These are phyloP conservation scores for Orbilia blumenaviensis DNA, from an alignment of 2,329 filamentous ascomycete genomes.

Conservation along the genomic window DNA sequence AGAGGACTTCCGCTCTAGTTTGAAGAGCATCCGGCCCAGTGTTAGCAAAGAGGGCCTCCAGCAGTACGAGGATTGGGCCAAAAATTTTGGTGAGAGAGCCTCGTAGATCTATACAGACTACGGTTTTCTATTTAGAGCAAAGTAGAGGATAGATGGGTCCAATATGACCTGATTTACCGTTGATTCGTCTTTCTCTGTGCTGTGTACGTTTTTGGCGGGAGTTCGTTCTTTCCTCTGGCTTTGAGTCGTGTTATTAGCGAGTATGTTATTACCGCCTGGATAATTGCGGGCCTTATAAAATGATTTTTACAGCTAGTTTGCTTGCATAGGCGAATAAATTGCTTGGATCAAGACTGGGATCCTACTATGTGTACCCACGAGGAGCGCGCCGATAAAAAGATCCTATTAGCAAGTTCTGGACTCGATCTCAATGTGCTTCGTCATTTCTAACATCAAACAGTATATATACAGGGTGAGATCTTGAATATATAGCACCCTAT, in stretches of 20 bases:
- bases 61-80: constrained; percentile 93
- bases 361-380: not conserved
- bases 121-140: not conserved
- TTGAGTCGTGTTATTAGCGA: constrained; percentile 7
- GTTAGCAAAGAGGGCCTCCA: constrained; percentile 85
- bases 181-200: constrained; percentile 25
- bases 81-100: constrained; percentile 83
- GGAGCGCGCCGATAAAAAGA: not conserved
- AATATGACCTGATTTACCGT: constrained; percentile 47
- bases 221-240: constrained; percentile 56
- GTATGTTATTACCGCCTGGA: not conserved
- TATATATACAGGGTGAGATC: constrained; percentile 1
- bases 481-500: too few relatives aligned
- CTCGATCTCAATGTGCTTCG: too few relatives aligned
- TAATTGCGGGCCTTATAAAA: not conserved
- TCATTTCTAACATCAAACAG: not conserved
- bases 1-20: constrained; percentile 82
- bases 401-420: not conserved
- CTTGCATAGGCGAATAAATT: not conserved
- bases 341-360: not conserved
- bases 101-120: constrained; percentile 63
- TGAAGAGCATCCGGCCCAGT: constrained; percentile 85
- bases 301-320: not conserved
- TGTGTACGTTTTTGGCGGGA: constrained; percentile 28
- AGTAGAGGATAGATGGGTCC: constrained; percentile 19